Base-by-base conservation (phyloP, 371 early-diverging fungal genomes). In the Saksenaea oblongispora region DNA sequence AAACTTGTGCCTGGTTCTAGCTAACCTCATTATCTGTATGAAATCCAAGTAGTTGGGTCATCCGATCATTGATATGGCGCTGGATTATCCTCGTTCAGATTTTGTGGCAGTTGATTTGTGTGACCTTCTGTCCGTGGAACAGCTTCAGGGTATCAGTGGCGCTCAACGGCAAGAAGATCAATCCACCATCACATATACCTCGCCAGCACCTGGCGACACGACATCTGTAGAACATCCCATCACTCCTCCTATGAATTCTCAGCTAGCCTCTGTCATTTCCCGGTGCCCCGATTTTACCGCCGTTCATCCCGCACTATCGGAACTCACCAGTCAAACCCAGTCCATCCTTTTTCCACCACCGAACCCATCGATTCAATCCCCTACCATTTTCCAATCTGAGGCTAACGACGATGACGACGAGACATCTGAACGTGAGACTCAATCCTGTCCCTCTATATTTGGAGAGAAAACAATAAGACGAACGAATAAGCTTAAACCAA, bases 51-150 rank as follows among this genome's bases (percentile, higher is more conserved):
- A 74, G 72, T 22, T 63, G 28, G 75, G 75, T 9, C 72, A 75
- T 63, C 59, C 67, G 53, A 65, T 75, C 14, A 62, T 75, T 39
- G 75, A 75, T 54, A 54, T 69, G 59, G 75, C 75, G n/a, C 51
- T 75, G 22, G 72, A 75, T 54, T 67, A 64, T 56, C 54, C 28
- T 17, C 39, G 58, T 0, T 69, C 69, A 1, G 37, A 71, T 3
- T 71, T 74, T 57, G 59, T 61, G 17, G 65, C 69, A 0, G 56
- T 72, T 0, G 72, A 69, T n/a, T 26, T 65, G 9, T 34, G 47
- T 24, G 69, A 75, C 65, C 42, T 75, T 36, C 10, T 75, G 53
- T 72, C 72, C 10, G 28, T 54, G 24, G 51, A 47, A 47, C 51
- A 47, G 22, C 22, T 47, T n/a, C 51, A 47, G 22, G 5, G 51